Evolutionary conservation across 192 early-diverging fungal genomes (phyloP).

Genomic region (Coemansia biformis): DNA sequence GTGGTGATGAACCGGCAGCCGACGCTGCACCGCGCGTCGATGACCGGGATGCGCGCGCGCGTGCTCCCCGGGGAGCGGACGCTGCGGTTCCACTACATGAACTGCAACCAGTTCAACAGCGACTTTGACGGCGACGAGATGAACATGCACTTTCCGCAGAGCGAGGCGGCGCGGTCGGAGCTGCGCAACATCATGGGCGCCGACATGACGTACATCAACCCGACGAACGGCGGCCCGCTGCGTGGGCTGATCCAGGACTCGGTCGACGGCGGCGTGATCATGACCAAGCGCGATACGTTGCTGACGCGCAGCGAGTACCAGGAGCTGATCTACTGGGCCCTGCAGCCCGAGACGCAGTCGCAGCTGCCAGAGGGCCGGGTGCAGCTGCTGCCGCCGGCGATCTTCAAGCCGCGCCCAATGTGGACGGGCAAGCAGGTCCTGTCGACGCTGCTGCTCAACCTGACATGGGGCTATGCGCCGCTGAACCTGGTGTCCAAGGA

Average conservation of each 20-base stretch:
- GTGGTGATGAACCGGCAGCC: slow-evolving; percentile 98
- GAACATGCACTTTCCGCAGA: slow-evolving; percentile 99
- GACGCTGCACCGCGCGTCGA: slow-evolving; percentile 98
- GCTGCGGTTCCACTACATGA: slow-evolving; percentile 99
- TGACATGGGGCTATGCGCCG: slow-evolving; percentile 68
- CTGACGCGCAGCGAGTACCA: slow-evolving; percentile 86
- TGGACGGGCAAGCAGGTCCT: slow-evolving; percentile 99
- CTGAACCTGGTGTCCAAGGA: slow-evolving; percentile 86
- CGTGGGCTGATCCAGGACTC: slow-evolving; percentile 99
- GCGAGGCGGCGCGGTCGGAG: slow-evolving; percentile 93
- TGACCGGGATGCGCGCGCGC: slow-evolving; percentile 95
- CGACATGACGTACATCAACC: slow-evolving; percentile 94
- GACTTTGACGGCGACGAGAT: slow-evolving; percentile 99
- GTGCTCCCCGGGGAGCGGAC: slow-evolving; percentile 96
- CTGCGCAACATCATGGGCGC: slow-evolving; percentile 92
- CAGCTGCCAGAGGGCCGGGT: slow-evolving; percentile 65
- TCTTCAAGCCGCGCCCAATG: slow-evolving; percentile 74
- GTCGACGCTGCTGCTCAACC: slow-evolving; percentile 87
- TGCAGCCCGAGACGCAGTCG: slow-evolving; percentile 63
- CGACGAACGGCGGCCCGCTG: slow-evolving; percentile 93
- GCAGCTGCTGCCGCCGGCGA: slow-evolving; percentile 78
- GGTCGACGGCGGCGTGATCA: slow-evolving; percentile 92
- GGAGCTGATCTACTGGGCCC: slow-evolving; percentile 84
- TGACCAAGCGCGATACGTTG: slow-evolving; percentile 83
- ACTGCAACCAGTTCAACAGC: slow-evolving; percentile 87